A percentile compares a stretch with the other conserved stretches of the same genome.
Evolutionary conservation across 2,329 filamentous ascomycete species (phyloP).

Genomic region (Pyrenophora seminiperda): DNA sequence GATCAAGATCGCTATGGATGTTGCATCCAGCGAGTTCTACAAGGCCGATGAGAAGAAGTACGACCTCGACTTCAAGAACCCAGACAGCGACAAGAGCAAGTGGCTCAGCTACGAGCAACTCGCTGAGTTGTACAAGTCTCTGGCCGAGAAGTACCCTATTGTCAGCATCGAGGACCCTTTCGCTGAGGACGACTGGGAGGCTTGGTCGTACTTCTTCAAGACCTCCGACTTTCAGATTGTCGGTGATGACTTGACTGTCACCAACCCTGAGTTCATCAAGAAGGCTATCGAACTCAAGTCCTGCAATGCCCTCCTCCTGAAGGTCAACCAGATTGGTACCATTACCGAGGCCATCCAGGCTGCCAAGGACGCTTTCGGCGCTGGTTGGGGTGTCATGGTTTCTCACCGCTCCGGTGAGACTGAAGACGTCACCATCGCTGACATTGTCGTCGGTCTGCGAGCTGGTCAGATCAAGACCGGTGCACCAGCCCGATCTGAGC

Average conservation of each 20-base stretch:
- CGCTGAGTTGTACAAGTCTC: conserved; percentile 84
- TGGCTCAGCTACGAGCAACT: conserved; percentile 99
- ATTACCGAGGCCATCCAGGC: conserved; percentile 99
- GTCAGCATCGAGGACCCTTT: conserved; percentile 99
- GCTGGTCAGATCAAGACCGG: conserved; percentile 79
- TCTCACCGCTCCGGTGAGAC: conserved; percentile 99
- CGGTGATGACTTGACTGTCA: conserved; percentile 97
- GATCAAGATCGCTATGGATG: conserved; percentile 99
- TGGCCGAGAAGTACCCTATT: conserved; percentile 95
- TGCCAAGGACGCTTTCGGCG: conserved; percentile 94
- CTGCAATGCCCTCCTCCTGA: conserved; percentile 96
- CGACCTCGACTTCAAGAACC: conserved; percentile 99
- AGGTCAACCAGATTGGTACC: conserved; percentile 99
- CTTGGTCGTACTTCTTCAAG: conserved; percentile 99
- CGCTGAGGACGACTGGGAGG: conserved; percentile 99
- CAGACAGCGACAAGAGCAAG: conserved; percentile 91
- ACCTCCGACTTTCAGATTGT: conserved; percentile 98
- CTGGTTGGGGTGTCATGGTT: conserved; percentile 98
- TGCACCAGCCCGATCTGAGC: conserved; percentile 86
- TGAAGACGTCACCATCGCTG: conserved; percentile 98
- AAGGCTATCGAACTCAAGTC: conserved; percentile 99
- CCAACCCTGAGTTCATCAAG: conserved; percentile 99
- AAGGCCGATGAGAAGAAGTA: conserved; percentile 96
- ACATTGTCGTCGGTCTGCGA: conserved; percentile 96
- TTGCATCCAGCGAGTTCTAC: conserved; percentile 99